phyloP scores from a whole-genome alignment of 768 basidiomycete genomes.

The Leccinum longicurvipes region DNA sequence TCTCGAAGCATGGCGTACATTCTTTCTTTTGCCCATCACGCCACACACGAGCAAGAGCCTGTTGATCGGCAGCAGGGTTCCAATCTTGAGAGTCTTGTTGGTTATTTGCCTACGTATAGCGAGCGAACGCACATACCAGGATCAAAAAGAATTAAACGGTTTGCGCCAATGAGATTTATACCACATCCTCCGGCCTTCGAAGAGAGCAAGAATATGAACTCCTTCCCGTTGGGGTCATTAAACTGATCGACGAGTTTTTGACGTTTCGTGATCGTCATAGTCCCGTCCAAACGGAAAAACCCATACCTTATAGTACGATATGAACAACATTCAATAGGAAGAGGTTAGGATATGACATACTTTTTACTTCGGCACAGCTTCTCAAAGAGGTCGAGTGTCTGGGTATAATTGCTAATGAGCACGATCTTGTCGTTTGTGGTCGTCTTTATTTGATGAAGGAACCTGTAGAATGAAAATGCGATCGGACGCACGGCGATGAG shows the following conservation, averaged over 20 bases:
- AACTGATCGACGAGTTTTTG: constrained; percentile 97
- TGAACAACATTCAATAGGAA: background rate
- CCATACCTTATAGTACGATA: constrained; percentile 60
- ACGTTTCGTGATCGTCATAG: constrained; percentile 86
- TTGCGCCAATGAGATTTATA: constrained; percentile 96
- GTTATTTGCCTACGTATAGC: background rate
- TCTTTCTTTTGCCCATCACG: constrained; percentile 99
- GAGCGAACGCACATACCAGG: constrained; percentile 55
- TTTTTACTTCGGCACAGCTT: constrained; percentile 82
- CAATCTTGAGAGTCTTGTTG: constrained; percentile 58
- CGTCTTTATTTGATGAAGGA: constrained; percentile 76
- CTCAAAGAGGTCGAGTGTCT: constrained; percentile 92
- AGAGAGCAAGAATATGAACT: constrained; percentile 91
- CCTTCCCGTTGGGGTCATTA: constrained; percentile 89
- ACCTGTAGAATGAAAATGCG: constrained; percentile 43
- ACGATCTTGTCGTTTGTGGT: constrained; percentile 94
- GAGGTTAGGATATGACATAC: constrained; percentile 37
- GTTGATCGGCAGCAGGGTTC: constrained; percentile 98
- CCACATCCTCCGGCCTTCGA: constrained; percentile 96
- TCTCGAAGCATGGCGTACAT: constrained; percentile 53
- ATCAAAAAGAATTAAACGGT: constrained; percentile 92
- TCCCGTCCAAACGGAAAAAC: constrained; percentile 91
- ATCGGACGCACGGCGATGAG: background rate
- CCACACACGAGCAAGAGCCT: constrained; percentile 98
- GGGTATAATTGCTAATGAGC: constrained; percentile 94